These are phyloP conservation scores for Ceratocystis alfenasii DNA, from an alignment of 2,329 filamentous ascomycete genomes.

Conservation along the genomic window DNA sequence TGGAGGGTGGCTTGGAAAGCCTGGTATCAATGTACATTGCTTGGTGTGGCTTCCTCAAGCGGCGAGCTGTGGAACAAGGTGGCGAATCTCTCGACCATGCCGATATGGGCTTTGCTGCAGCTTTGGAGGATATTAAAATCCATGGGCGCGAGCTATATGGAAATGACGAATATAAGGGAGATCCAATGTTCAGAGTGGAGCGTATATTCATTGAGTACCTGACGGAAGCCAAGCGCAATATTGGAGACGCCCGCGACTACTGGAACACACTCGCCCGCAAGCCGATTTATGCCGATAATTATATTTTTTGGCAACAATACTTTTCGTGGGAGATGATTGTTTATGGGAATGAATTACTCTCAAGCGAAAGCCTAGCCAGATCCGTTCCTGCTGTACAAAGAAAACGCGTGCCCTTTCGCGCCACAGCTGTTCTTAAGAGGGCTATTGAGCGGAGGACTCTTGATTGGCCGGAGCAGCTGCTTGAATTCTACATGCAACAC, in stretches of 20 bases:
- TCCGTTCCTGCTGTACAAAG: not conserved
- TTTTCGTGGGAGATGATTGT: conserved; percentile 82
- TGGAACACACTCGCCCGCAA: conserved; percentile 59
- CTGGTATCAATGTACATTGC: conserved; percentile 83
- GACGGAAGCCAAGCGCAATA: conserved; percentile 67
- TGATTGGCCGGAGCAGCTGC: conserved; percentile 65
- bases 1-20: conserved; percentile 74
- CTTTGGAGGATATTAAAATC: conserved; percentile 72
- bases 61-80: conserved; percentile 59
- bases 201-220: conserved; percentile 86
- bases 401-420: conserved; percentile 51
- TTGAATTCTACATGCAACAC: conserved; percentile 63
- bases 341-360: conserved; percentile 33
- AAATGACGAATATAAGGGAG: conserved; percentile 61
- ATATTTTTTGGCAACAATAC: conserved; percentile 88
- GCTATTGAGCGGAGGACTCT: conserved; percentile 52
- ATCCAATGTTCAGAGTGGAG: conserved; percentile 78
- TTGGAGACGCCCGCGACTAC: conserved; percentile 62
- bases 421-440: conserved; percentile 64
- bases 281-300: conserved; percentile 59
- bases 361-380: conserved; percentile 32
- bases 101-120: conserved; percentile 75
- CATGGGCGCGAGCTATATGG: conserved; percentile 67
- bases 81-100: conserved; percentile 82
- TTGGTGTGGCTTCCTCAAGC: conserved; percentile 89